These are phyloP conservation scores for Cudoniella acicularis DNA, from an alignment of 495 filamentous ascomycete species.

Conservation along the genomic window DNA sequence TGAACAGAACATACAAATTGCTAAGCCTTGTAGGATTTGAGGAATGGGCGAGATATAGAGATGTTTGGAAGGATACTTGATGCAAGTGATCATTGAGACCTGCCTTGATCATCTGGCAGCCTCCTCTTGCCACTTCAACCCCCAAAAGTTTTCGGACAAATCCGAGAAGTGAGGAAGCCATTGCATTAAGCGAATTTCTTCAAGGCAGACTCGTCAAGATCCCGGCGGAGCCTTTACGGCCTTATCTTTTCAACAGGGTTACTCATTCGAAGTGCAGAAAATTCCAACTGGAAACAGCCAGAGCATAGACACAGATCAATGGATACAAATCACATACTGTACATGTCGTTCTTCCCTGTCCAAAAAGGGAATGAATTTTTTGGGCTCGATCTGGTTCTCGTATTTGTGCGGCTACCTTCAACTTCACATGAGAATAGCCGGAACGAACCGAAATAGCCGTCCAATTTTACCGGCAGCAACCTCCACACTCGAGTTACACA, in stretches of 20 bases:
- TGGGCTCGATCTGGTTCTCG: no score
- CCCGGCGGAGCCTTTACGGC: no score
- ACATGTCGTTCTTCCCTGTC: no score
- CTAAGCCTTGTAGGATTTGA: constrained; percentile 30
- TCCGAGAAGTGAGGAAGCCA: no score
- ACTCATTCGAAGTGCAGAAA: no score
- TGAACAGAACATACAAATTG: not conserved
- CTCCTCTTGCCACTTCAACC: not conserved
- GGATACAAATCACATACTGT: no score
- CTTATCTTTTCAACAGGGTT: no score
- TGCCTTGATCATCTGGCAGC: not conserved
- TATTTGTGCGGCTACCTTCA: not conserved
- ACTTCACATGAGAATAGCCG: not conserved
- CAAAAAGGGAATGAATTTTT: not conserved
- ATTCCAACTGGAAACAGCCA: no score
- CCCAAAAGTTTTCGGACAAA: no score
- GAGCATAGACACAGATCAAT: no score
- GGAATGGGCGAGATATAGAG: constrained; percentile 38
- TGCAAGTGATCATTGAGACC: not conserved
- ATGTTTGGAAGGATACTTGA: constrained; percentile 33
- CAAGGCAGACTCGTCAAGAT: no score
- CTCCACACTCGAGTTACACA: not conserved
- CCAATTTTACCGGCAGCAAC: not conserved
- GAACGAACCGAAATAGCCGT: not conserved
- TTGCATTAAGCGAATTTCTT: no score